phyloP scores from a whole-genome alignment of 495 filamentous ascomycete genomes.

The Staphylotrichum tortipilum region DNA sequence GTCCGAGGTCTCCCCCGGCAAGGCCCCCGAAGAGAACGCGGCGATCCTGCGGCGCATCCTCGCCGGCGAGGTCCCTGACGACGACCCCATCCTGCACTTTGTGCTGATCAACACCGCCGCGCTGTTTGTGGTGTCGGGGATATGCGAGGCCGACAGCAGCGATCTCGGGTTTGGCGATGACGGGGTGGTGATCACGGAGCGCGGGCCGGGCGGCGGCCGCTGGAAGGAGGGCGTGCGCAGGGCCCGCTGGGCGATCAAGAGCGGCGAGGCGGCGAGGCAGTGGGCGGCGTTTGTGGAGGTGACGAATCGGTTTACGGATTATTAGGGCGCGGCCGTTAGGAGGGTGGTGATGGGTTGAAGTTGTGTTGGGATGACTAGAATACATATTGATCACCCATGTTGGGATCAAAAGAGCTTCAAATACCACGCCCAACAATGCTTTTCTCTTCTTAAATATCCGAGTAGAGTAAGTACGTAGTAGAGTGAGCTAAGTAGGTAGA shows the following conservation, averaged over 20 bases:
- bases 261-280: constrained; percentile 67
- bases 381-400: too few species aligned
- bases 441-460: not conserved
- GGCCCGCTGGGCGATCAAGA: constrained; percentile 74
- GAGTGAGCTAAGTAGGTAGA: too few species aligned
- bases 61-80: constrained; percentile 56
- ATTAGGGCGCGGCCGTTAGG: not conserved
- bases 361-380: not conserved
- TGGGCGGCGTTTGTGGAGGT: constrained; percentile 61
- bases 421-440: too few species aligned
- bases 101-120: constrained; percentile 91
- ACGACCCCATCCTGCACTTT: constrained; percentile 84
- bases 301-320: constrained; percentile 31
- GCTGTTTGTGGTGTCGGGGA: constrained; percentile 68
- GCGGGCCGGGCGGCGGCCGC: constrained; percentile 71
- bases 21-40: constrained; percentile 79
- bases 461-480: too few species aligned
- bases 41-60: constrained; percentile 71
- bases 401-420: too few species aligned
- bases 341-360: not conserved
- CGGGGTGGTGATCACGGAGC: constrained; percentile 67
- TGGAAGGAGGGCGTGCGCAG: constrained; percentile 90
- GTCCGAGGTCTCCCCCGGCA: constrained; percentile 67
- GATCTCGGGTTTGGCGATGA: constrained; percentile 55
- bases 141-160: constrained; percentile 75